Base-by-base conservation (phyloP, 2,329 filamentous ascomycete species). In the Chrysoporthe cubensis region DNA sequence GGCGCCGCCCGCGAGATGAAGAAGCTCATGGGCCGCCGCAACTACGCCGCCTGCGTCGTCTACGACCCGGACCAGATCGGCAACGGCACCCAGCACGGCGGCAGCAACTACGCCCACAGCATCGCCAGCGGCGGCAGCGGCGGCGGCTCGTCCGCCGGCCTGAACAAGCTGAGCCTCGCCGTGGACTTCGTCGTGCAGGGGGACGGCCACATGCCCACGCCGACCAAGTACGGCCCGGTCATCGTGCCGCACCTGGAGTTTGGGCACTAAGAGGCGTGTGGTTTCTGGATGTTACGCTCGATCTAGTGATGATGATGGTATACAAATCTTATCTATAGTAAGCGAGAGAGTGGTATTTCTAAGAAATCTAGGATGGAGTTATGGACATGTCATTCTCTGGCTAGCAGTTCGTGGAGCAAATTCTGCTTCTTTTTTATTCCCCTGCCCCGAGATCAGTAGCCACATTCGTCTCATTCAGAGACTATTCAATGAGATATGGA, bases 161-260 rank as follows among this genome's bases (percentile, higher is more conserved):
- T 89, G 66, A 84, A 82, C 66, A 92, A 90, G 81, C 77, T 99
- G 74, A 97, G 93, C 79, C 81, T 99, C 57, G 96, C 95, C 1
- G 92, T 97, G 1, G 96, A 99, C 78, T 99, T 97, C 78, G 93
- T 99, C 78, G 95, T 99, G 32, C 96, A 99, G 80, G 94, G 92
- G 1, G 95, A 97, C 73, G 91, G 92, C 0, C 87, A 88, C 0
- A 95, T 91, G 78, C 91, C 88, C 50, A 85, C 87, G 71, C 93
- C 96, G 60, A 94, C 96, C 72, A 99, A 99, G 82, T 99, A 97
- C 78, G 96, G 96, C 0, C 96, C 96, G 13, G 96, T 99, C 18
- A 94, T 98, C 79, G 90, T 99, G 73, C 96, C 96, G 50, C 94
- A 90, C 79, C 80, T 95, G 71, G 92, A 94, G 78, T 91, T 89